These are phyloP conservation scores for Cutaneotrichosporon mucoides DNA, from an alignment of 1,284 basidiomycete genomes.

Conservation along the genomic window DNA sequence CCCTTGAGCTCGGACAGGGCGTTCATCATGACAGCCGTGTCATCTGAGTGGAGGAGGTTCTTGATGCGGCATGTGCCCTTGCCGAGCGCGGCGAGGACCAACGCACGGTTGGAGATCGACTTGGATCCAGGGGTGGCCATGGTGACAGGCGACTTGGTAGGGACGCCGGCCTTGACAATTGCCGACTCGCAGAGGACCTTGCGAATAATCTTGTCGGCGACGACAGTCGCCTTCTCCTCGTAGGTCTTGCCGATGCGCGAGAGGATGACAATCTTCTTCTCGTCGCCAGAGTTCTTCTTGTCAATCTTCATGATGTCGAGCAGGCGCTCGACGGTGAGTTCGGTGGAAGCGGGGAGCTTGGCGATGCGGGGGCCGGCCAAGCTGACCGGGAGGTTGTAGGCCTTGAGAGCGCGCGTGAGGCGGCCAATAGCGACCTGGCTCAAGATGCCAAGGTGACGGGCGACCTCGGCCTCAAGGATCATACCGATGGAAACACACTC, in stretches of 20 bases:
- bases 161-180: constrained; percentile 68
- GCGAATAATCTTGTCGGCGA: constrained; percentile 73
- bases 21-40: constrained; percentile 99
- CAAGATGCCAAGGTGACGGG: constrained; percentile 78
- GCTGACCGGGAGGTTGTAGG: constrained; percentile 80
- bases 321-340: constrained; percentile 73
- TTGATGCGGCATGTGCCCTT: constrained; percentile 81
- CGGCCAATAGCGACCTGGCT: constrained; percentile 85
- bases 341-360: constrained; percentile 63
- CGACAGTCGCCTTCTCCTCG: constrained; percentile 85
- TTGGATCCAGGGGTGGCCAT: constrained; percentile 95
- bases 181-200: constrained; percentile 75
- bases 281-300: constrained; percentile 89
- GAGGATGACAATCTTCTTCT: constrained; percentile 92
- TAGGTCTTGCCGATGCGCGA: constrained; percentile 85
- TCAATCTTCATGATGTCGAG: constrained; percentile 90
- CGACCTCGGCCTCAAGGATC: constrained; percentile 88
- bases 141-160: constrained; percentile 61
- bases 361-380: constrained; percentile 70
- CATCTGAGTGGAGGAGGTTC: constrained; percentile 93
- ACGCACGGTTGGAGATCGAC: constrained; percentile 91
- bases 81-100: constrained; percentile 88
- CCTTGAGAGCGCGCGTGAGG: constrained; percentile 73
- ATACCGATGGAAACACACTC: constrained; percentile 91
- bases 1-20: constrained; percentile 85